Evolutionary conservation across 495 filamentous ascomycete genomes (phyloP).

Genomic region (Entonaema liquescens): DNA sequence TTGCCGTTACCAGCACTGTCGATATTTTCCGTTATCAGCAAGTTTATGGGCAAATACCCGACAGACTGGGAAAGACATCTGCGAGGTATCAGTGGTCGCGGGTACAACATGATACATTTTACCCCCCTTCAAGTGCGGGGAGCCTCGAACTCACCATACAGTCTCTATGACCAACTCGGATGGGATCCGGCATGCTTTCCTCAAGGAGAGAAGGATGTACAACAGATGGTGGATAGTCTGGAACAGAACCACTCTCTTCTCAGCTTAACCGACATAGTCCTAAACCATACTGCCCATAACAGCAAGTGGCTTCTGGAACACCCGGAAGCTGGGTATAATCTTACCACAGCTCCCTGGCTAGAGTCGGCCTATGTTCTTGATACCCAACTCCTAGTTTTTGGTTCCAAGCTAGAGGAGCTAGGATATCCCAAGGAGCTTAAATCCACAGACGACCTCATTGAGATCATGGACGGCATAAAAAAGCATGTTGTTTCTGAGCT

Average conservation of each 20-base stretch:
- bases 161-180: slow-evolving; percentile 87
- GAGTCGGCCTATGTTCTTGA: slow-evolving; percentile 89
- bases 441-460: slow-evolving; percentile 75
- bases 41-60: slow-evolving; percentile 95
- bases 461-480: slow-evolving; percentile 85
- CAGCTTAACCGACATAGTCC: slow-evolving; percentile 94
- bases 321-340: slow-evolving; percentile 94
- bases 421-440: slow-evolving; percentile 79
- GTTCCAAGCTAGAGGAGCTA: slow-evolving; percentile 69
- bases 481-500: slow-evolving; percentile 77
- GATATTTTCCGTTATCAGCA: slow-evolving; percentile 93
- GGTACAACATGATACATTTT: slow-evolving; percentile 99
- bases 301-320: slow-evolving; percentile 94
- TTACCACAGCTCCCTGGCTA: slow-evolving; percentile 92
- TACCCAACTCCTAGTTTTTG: slow-evolving; percentile 79
- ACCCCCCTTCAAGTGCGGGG: slow-evolving; percentile 92
- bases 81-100: slow-evolving; percentile 81
- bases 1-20: slow-evolving; percentile 87
- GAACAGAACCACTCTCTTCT: slow-evolving; percentile 85
- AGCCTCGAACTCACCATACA: slow-evolving; percentile 94
- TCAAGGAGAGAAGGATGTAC: slow-evolving; percentile 84
- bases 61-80: slow-evolving; percentile 89
- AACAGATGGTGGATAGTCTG: slow-evolving; percentile 78
- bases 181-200: slow-evolving; percentile 89
- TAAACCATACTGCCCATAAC: slow-evolving; percentile 98